These are phyloP conservation scores for Plasmodium vivax DNA, from an alignment of 169 alveolate species.

Conservation along the genomic window DNA sequence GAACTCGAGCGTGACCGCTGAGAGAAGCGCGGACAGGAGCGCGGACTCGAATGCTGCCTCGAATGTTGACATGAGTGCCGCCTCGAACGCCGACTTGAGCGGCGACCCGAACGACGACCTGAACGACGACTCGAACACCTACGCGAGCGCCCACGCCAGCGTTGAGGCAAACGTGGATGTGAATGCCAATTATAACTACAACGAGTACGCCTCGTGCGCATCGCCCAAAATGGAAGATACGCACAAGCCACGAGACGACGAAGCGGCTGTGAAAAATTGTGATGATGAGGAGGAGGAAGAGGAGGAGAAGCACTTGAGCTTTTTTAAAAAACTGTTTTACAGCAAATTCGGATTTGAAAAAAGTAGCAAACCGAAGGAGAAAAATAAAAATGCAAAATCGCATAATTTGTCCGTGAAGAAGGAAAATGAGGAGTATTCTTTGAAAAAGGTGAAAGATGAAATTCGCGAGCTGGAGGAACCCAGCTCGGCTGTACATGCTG, in stretches of 20 bases:
- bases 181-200: background rate
- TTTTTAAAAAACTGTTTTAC: background rate
- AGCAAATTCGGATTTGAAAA: slow-evolving; percentile 6
- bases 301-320: background rate
- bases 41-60: background rate
- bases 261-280: background rate
- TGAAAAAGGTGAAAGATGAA: background rate
- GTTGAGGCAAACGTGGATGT: background rate
- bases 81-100: background rate
- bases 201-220: background rate
- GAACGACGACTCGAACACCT: background rate
- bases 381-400: background rate
- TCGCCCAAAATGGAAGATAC: background rate
- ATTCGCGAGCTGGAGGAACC: background rate
- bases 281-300: background rate
- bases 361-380: background rate
- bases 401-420: background rate
- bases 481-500: background rate
- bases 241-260: background rate
- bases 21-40: background rate
- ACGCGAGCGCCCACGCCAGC: background rate
- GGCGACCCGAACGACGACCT: background rate
- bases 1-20: background rate
- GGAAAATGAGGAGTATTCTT: slow-evolving; percentile 1
- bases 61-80: background rate